Conservation (phyloP, 2,329 filamentous ascomycete species). For the Talaromyces sp. region DNA sequence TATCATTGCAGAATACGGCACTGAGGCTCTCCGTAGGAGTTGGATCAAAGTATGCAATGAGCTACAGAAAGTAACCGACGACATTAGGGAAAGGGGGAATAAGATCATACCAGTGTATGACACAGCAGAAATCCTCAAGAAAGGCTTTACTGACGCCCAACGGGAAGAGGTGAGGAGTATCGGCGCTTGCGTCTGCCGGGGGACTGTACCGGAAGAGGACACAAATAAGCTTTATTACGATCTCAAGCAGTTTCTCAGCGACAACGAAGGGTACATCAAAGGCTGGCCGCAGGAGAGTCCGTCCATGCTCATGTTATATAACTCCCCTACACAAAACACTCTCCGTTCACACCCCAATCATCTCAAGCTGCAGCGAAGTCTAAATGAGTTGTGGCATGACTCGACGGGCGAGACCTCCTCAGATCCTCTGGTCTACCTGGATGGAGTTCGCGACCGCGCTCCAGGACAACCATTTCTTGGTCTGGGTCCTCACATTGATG, state of each 20-base stretch:
- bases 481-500: constrained; percentile 46
- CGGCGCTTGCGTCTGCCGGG: background rate
- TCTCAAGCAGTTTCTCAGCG: background rate
- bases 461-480: constrained; percentile 36
- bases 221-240: background rate
- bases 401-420: background rate
- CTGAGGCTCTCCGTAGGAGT: background rate
- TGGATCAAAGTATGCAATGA: background rate
- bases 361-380: background rate
- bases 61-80: background rate
- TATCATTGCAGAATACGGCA: background rate
- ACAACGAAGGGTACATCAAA: background rate
- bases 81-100: background rate
- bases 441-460: background rate
- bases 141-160: background rate
- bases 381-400: background rate
- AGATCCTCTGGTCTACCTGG: background rate
- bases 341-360: background rate
- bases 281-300: background rate
- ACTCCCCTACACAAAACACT: background rate
- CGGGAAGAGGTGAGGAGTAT: background rate
- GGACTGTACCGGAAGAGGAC: background rate
- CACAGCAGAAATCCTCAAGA: background rate
- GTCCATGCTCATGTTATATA: background rate
- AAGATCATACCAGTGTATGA: background rate